These are phyloP conservation scores for Rhynchospora tenuis DNA, from an alignment of 176 grass and related monocot species.

Conservation along the genomic window DNA sequence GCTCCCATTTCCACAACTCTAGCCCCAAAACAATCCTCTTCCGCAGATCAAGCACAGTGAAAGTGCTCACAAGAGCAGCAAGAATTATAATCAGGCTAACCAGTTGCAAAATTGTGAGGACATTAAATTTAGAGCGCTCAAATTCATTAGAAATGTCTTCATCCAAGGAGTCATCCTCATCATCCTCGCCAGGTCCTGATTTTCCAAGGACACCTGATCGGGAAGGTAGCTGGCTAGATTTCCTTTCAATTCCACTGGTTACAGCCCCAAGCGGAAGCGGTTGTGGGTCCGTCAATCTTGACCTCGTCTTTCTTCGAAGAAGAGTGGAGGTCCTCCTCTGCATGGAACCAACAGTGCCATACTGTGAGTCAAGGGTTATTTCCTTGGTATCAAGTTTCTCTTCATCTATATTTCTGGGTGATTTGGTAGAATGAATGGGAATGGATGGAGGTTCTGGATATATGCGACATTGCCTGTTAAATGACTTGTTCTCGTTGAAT, in stretches of 20 bases:
- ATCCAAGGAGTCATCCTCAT: conserved; percentile 57
- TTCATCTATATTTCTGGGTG: background rate
- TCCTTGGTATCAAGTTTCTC: background rate
- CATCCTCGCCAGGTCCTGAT: conserved; percentile 51
- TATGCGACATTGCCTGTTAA: background rate
- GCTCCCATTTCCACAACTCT: conserved; percentile 71
- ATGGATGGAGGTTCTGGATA: background rate
- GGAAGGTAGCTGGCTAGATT: conserved; percentile 19
- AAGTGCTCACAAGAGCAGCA: conserved; percentile 43
- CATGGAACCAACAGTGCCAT: background rate
- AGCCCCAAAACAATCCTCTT: conserved; percentile 30
- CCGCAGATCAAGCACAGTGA: conserved; percentile 26
- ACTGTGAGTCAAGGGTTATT: background rate
- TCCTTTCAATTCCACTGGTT: conserved; percentile 25
- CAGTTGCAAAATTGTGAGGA: conserved; percentile 60
- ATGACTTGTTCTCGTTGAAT: background rate
- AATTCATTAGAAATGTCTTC: conserved; percentile 82
- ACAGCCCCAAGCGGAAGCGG: background rate
- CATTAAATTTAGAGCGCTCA: conserved; percentile 56
- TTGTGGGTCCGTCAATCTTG: conserved; percentile 71
- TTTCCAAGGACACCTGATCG: conserved; percentile 47
- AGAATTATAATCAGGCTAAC: conserved; percentile 57
- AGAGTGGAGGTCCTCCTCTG: conserved; percentile 18
- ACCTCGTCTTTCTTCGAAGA: conserved; percentile 57
- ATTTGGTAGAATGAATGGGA: background rate